phyloP scores from a whole-genome alignment of 164 flowering plant genomes.

The Vitis rotundifolia region DNA sequence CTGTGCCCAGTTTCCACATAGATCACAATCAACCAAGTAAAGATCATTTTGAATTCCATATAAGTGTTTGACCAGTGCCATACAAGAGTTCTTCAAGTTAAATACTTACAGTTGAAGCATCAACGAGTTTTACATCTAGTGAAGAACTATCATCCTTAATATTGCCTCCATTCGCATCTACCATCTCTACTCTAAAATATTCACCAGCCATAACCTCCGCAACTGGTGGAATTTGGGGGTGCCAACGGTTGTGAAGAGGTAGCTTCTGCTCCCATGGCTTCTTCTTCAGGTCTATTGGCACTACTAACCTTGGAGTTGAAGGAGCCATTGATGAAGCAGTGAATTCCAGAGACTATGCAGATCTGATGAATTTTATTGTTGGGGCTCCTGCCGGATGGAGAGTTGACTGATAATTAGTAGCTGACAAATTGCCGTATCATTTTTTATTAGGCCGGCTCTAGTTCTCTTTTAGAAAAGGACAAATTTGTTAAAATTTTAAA shows the following conservation, averaged over 20 bases:
- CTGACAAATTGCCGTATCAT: slow-evolving; percentile 11
- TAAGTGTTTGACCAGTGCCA: no score
- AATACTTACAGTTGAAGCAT: slow-evolving; percentile 72
- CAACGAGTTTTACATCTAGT: slow-evolving; percentile 53
- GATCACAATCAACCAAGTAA: no score
- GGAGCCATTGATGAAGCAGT: slow-evolving; percentile 61
- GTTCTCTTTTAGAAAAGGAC: not conserved
- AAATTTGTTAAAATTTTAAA: not conserved
- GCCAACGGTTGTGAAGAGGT: slow-evolving; percentile 95
- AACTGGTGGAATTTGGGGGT: slow-evolving; percentile 74
- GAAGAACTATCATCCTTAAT: slow-evolving; percentile 63
- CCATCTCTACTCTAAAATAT: slow-evolving; percentile 72
- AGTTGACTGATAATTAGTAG: slow-evolving; percentile 9
- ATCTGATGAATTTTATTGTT: no score
- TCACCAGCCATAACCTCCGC: slow-evolving; percentile 63
- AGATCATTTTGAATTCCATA: no score
- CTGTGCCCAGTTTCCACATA: slow-evolving; percentile 26
- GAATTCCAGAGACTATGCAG: no score
- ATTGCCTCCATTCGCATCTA: slow-evolving; percentile 81
- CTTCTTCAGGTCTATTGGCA: slow-evolving; percentile 67
- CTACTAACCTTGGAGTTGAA: slow-evolving; percentile 59
- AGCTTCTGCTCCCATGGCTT: slow-evolving; percentile 76
- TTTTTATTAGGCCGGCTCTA: slow-evolving; percentile 18
- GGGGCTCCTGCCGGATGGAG: not conserved
- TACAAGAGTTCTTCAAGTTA: not conserved